Evolutionary conservation across 2,329 filamentous ascomycete genomes (phyloP).

Genomic region (Clathrospora elynae): DNA sequence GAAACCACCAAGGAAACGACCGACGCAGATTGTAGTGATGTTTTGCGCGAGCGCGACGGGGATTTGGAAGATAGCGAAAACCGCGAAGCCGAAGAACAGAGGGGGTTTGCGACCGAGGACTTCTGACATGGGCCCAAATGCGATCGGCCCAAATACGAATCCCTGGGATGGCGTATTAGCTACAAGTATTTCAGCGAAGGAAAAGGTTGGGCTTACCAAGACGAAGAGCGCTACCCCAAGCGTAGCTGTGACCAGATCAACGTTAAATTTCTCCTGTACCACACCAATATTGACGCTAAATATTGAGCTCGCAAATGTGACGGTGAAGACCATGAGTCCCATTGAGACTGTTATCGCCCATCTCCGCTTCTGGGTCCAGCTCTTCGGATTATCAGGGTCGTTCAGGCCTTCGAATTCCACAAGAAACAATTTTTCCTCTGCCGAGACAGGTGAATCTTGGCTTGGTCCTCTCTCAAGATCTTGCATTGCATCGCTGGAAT

Average conservation of each 20-base stretch:
- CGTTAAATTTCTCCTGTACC: slow-evolving; percentile 57
- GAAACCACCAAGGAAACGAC: slow-evolving; percentile 59
- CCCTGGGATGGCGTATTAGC: slow-evolving; percentile 43
- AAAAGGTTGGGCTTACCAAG: slow-evolving; percentile 24
- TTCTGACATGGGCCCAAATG: slow-evolving; percentile 58
- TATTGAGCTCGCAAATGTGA: slow-evolving; percentile 58
- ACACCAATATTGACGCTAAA: slow-evolving; percentile 65
- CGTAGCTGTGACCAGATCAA: slow-evolving; percentile 53
- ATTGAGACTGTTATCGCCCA: slow-evolving; percentile 69
- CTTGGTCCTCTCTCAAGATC: slow-evolving; percentile 16
- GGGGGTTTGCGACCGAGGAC: slow-evolving; percentile 52
- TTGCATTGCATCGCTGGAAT: slow-evolving; percentile 1
- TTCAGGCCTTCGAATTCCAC: slow-evolving; percentile 75
- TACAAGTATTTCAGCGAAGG: background rate
- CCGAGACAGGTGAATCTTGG: background rate
- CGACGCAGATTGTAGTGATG: slow-evolving; percentile 57
- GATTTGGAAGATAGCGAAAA: slow-evolving; percentile 50
- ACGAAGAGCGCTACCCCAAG: slow-evolving; percentile 58
- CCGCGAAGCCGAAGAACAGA: slow-evolving; percentile 39
- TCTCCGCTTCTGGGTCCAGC: slow-evolving; percentile 73
- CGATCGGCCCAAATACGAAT: slow-evolving; percentile 55
- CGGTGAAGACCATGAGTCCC: slow-evolving; percentile 49
- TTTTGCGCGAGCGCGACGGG: slow-evolving; percentile 52
- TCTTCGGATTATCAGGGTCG: slow-evolving; percentile 71
- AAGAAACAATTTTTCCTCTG: slow-evolving; percentile 45